Evolutionary conservation across 148 eudicot genomes (phyloP).

Genomic region (Fallopia convolvulus): DNA sequence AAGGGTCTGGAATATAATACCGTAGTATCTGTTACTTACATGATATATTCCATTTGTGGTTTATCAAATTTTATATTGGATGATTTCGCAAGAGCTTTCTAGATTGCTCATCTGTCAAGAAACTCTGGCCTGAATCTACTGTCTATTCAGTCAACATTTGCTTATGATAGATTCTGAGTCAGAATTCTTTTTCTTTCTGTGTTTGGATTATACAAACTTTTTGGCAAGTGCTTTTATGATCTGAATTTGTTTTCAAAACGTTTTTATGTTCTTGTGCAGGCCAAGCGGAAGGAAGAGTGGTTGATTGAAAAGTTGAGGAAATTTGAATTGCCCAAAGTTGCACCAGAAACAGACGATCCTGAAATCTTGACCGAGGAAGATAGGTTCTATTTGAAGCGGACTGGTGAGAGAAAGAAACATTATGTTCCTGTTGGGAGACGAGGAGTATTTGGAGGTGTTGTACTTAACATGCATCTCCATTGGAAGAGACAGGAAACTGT

Average conservation of each 20-base stretch:
- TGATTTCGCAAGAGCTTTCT: not conserved
- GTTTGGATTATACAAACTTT: not conserved
- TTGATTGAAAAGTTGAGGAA: conserved; percentile 90
- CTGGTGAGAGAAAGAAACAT: conserved; percentile 95
- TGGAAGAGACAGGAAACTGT: conserved; percentile 98
- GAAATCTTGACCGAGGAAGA: conserved; percentile 93
- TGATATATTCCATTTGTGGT: not conserved
- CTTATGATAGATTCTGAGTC: not conserved
- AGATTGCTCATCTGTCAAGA: not conserved
- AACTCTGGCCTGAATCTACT: not conserved
- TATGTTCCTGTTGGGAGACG: conserved; percentile 96
- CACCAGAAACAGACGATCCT: conserved; percentile 79
- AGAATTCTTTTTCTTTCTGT: not conserved
- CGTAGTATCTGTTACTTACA: not conserved
- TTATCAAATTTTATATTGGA: too few relatives aligned
- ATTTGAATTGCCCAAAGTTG: conserved; percentile 61
- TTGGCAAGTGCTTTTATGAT: not conserved
- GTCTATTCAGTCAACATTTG: not conserved
- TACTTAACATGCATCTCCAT: conserved; percentile 96
- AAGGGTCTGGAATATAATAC: not conserved
- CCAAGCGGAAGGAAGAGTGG: conserved; percentile 95
- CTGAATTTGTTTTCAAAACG: not conserved
- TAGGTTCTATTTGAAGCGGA: conserved; percentile 79
- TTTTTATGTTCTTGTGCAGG: conserved; percentile 30
- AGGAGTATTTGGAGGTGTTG: conserved; percentile 98